Percentiles rank a stretch among this genome's conserved stretches.
phyloP scores from a whole-genome alignment of 1,284 basidiomycete species.

The Bothia castanella region DNA sequence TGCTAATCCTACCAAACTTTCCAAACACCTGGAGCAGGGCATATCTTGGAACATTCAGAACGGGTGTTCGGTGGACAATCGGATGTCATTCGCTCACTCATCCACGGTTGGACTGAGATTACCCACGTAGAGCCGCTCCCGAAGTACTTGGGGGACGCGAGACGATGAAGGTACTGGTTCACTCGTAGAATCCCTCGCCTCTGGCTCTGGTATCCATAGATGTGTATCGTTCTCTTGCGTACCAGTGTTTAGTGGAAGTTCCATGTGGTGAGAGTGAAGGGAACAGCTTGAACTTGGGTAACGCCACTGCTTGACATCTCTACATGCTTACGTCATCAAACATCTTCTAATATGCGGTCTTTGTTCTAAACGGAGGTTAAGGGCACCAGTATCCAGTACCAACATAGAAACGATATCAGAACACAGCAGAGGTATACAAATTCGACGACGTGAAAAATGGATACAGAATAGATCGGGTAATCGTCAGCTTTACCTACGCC shows the following conservation, averaged over 20 bases:
- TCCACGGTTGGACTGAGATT: conserved; percentile 87
- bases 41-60: conserved; percentile 51
- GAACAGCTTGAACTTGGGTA: too few species aligned
- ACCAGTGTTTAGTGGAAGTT: too few species aligned
- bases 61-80: conserved; percentile 1
- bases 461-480: too few species aligned
- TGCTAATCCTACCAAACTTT: conserved; percentile 87
- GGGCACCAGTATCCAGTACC: too few species aligned
- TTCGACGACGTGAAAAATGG: too few species aligned
- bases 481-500: conserved; percentile 2
- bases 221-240: conserved; percentile 19
- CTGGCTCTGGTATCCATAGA: conserved; percentile 34
- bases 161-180: conserved; percentile 27
- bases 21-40: conserved; percentile 85
- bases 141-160: conserved; percentile 37
- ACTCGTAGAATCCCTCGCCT: conserved; percentile 16
- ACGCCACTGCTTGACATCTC: too few species aligned
- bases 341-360: too few species aligned
- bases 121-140: conserved; percentile 84
- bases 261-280: not conserved
- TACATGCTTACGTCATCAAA: too few species aligned
- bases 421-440: too few species aligned
- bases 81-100: conserved; percentile 57
- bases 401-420: too few species aligned
- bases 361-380: too few species aligned